These are phyloP conservation scores for Agastache rugosa DNA, from an alignment of 257 asterid genomes.

Conservation along the genomic window DNA sequence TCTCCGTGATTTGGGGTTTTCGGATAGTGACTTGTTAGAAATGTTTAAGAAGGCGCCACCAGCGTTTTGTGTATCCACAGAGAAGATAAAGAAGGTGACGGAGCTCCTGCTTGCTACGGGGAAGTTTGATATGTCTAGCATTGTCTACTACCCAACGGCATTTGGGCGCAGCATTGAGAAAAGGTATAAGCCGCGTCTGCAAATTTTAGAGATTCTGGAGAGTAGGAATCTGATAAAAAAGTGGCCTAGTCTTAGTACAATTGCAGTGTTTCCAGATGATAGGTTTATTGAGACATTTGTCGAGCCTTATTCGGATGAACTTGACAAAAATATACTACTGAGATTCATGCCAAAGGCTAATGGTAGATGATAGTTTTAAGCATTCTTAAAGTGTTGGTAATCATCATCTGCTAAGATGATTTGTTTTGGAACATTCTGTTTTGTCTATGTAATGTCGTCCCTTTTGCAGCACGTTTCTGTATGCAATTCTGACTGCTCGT, in stretches of 20 bases:
- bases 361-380: too few species aligned
- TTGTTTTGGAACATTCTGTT: too few species aligned
- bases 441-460: background rate
- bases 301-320: background rate
- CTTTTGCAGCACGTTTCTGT: background rate
- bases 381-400: too few species aligned
- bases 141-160: background rate
- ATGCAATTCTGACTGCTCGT: background rate
- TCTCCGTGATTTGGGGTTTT: constrained; percentile 27
- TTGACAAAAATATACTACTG: background rate
- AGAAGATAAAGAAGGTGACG: background rate
- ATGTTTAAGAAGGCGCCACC: constrained; percentile 21
- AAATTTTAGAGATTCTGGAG: background rate
- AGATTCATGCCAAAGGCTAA: background rate
- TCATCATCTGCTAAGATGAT: too few species aligned
- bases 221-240: background rate
- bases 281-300: background rate
- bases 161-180: background rate
- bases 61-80: background rate
- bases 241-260: constrained; percentile 6
- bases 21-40: constrained; percentile 12
- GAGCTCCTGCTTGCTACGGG: background rate
- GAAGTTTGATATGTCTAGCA: background rate
- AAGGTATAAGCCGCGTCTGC: background rate
- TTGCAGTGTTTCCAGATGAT: background rate